Base-by-base conservation (phyloP, 1,139 yeast species). In the Geotrichum fermentans region DNA sequence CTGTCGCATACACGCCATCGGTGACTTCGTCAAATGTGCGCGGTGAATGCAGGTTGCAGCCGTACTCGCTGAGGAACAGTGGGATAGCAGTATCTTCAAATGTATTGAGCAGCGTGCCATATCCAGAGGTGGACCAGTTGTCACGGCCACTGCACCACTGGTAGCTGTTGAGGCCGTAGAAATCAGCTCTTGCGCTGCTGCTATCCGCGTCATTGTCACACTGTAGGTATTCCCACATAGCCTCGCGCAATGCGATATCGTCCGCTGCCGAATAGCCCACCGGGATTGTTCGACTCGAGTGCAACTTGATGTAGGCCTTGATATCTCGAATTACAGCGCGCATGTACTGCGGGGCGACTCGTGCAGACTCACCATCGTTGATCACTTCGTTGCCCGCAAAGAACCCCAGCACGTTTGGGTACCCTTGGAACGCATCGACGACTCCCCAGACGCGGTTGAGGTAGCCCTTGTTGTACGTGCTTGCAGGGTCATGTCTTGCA, bases 251-350 rank as follows among this genome's bases (percentile, higher is more conserved):
- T 51, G 74, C 70, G 55, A 86, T 73, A 61, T 88, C 97, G 67
- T 92, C 98, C 1, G 97, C 97, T 0, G 97, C 97, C 0, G 97
- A 84, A 65, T 92, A 92, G 0, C 98, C 97, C 32, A 92, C 92
- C 0, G 97, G 97, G 28, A 92, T 79, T 10, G 67, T 63, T 54
- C 97, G 74, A 14, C 79, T 75, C 1, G 81, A 68, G 59, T 86
- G 78, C 21, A 64, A 58, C 21, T 69, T 62, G 51, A 89, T 80
- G 63, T 84, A 90, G 38, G 70, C 67, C 65, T 90, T 90, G 70
- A 89, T 74, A 67, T 90, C 97, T 46, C 94, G 74, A n/a, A 87
- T 74, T 34, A 89, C 74, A 0, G 88, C 90, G 60, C 89, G 88
- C 36, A 90, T 73, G 62, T 80, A 92, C 2, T 47, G 52, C 7